A percentile compares a stretch with the other conserved stretches of the same genome.
Conservation (phyloP, 139 green algal genomes). For the Trebouxia sp. region DNA sequence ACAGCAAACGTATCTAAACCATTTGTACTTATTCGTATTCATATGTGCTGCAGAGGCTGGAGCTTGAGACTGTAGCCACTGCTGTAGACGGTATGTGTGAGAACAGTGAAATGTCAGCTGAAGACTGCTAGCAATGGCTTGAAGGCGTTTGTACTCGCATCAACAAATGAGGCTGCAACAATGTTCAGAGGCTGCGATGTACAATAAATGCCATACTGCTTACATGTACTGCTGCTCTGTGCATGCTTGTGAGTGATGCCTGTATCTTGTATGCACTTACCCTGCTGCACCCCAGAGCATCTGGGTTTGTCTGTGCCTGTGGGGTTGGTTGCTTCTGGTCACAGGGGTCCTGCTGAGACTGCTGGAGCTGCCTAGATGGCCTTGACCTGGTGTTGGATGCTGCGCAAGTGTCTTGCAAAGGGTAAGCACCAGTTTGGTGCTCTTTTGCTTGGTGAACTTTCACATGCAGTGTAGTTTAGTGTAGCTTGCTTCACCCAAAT, state of each 20-base stretch:
- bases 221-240: neutral
- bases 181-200: neutral
- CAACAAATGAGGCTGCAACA: constrained; percentile 22
- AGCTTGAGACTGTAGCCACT: neutral
- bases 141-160: neutral
- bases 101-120: constrained; percentile 17
- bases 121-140: too few species aligned
- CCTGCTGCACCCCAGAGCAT: constrained; percentile 24
- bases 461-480: too few species aligned
- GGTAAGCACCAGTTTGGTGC: constrained; percentile 26
- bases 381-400: constrained; percentile 6
- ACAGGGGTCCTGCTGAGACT: constrained; percentile 19
- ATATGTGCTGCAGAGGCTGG: neutral
- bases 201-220: neutral
- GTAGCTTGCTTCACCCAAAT: too few species aligned
- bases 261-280: constrained; percentile 20
- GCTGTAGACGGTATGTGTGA: neutral
- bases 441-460: constrained; percentile 4
- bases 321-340: constrained; percentile 19
- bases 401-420: neutral
- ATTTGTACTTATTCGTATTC: neutral
- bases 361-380: neutral
- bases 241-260: constrained; percentile 5
- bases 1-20: too few species aligned
- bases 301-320: constrained; percentile 17